Base-by-base conservation (phyloP, 768 basidiomycete species). In the Xanthoconium stramineum region DNA sequence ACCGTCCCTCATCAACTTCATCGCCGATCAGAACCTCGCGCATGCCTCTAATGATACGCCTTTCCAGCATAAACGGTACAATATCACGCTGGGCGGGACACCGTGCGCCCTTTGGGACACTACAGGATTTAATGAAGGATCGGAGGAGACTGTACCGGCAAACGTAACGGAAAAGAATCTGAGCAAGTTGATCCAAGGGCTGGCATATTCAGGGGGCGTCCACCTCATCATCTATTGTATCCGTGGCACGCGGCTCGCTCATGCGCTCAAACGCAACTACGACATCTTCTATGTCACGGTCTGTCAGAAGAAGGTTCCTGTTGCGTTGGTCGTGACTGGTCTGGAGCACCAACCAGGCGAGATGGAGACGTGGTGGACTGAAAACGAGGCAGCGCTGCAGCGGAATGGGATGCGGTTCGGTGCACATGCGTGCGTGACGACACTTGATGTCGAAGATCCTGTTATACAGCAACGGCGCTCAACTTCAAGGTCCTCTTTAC, bases 231-330 rank as follows among this genome's bases (percentile, higher is more conserved):
- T 58, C 17, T 58, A 58, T 33, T 58, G 57, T 30, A 44, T 58
- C 36, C 55, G 47, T 17, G 24, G 24, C 24, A 24, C 24, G 4
- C 24, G 24, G 24, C 24, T 24, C 24, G 4, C 24, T 24, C 2
- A 35, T 19, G 55, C 47, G 11, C 56, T 68, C 19, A 53, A 62
- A 28, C 63, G 65, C 32, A 76, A 74, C 58, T 76, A 73, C 64
- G 53, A 61, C 30, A 38, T 74, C 4, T 72, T 75, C 43, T 62
- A 69, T 30, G 61, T 68, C 17, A 61, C 68, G 3, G 64, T 77
- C 32, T 77, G 76, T 50, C 65, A 58, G 19, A 54, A 58, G 33
- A 52, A 64, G 32, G 76, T 76, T 5, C 76, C 72, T 3, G 65
- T 72, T n/a, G 64, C 70, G 24, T 24, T 24, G 24, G 24, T 24